Evolutionary conservation across 257 asterid species (phyloP), one percentile per base, ranked within the genome.

Genomic region (Osmanthus fragrans): DNA sequence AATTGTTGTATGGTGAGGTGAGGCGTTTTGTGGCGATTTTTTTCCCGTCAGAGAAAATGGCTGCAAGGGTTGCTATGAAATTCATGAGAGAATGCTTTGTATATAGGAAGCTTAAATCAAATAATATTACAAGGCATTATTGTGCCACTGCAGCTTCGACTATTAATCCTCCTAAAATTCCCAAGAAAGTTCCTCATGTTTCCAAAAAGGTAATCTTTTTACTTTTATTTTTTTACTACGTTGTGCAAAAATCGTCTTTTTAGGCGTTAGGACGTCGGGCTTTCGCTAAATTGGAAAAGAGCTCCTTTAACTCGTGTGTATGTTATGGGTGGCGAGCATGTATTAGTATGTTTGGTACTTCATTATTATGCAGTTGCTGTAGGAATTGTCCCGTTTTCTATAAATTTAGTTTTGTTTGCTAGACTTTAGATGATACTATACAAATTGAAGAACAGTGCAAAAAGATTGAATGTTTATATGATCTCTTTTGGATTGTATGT

Each of bases 161-260:
- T 9, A 1, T 16, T 63, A 27, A 23, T 23, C 34, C 34, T 25
- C 69, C 15, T 63, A 27, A 11, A 25, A 63, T 63, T 27, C 69
- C 33, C 69, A 63, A 63, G 69, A 80, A 77, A 56, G 33, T 78
- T 76, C 82, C 82, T 78, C 84, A 79, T 78, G 78, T 81, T 19
- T 83, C 89, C 19, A 86, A 73, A 76, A 86, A 81, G 69, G 89
- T 83, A 79, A 79, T 70, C 10, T 25, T 1, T 25, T 32, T 32
- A 2, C 33, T 9, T 21, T 34, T 77, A 6, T 30, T 30, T 66
- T 37, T 56, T 23, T 12, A 60, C 10, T 54, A 45, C 23, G 58
- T 33, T 60, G 42, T 32, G 18, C 27, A 15, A 1, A 39, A 30
- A 32, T 36, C 13, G 10, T 69, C 7, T 51, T 70, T 71, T 51